A percentile compares a stretch with the other conserved stretches of the same genome.
Conservation (phyloP, 1,284 basidiomycete genomes). For the Trichosporon coremiiforme region DNA sequence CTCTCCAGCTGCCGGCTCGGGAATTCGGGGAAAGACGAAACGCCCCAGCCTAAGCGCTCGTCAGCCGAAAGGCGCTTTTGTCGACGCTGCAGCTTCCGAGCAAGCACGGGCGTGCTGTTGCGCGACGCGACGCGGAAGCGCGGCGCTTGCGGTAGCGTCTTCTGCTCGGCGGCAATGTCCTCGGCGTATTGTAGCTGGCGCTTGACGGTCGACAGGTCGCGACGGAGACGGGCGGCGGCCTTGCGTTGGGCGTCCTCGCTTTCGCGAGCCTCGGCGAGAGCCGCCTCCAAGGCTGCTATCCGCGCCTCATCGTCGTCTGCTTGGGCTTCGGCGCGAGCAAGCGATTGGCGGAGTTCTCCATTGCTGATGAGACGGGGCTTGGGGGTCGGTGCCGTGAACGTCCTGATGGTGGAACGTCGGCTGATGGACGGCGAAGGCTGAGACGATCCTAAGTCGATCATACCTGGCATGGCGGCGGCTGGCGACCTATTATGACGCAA, state of each 20-base stretch:
- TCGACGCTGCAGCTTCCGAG: slow-evolving; percentile 10
- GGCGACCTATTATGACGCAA: slow-evolving; percentile 15
- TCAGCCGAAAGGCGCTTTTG: slow-evolving; percentile 12
- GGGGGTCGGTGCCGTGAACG: neutral
- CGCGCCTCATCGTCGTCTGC: slow-evolving; percentile 41
- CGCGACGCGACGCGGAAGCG: slow-evolving; percentile 12
- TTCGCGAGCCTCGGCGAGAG: slow-evolving; percentile 45
- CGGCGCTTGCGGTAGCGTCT: slow-evolving; percentile 18
- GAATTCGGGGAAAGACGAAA: slow-evolving; percentile 38
- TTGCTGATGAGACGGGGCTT: neutral
- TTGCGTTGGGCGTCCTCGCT: slow-evolving; percentile 48
- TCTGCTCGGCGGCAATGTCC: slow-evolving; percentile 23
- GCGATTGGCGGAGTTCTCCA: slow-evolving; percentile 21
- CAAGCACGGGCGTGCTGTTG: slow-evolving; percentile 8
- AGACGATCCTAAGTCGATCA: slow-evolving; percentile 11
- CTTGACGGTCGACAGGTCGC: slow-evolving; percentile 44
- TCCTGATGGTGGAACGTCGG: neutral
- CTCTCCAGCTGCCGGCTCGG: slow-evolving; percentile 21
- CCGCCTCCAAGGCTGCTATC: slow-evolving; percentile 41
- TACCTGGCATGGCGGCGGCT: slow-evolving; percentile 11
- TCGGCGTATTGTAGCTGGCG: slow-evolving; percentile 42
- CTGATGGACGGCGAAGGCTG: slow-evolving; percentile 9
- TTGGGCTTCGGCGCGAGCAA: slow-evolving; percentile 29
- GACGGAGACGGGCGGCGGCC: slow-evolving; percentile 40
- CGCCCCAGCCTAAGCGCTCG: slow-evolving; percentile 37